Evolutionary conservation across 1,139 yeast genomes (phyloP).

Genomic region (Debaryomyces coudertii): DNA sequence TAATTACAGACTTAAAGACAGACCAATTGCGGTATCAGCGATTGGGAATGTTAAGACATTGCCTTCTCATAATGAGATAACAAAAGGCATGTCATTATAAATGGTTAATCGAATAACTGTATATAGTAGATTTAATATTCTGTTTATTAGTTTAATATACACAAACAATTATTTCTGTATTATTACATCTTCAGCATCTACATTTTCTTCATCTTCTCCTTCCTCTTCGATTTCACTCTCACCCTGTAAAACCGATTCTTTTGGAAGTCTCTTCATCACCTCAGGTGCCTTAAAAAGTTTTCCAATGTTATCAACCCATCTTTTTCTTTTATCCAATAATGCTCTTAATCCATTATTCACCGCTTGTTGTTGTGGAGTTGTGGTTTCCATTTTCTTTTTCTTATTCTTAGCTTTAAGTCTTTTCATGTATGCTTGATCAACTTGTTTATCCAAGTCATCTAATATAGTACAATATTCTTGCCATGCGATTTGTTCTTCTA

Average conservation of each 20-base stretch:
- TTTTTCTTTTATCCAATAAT: conserved; percentile 76
- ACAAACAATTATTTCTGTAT: conserved; percentile 16
- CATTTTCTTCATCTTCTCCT: conserved; percentile 50
- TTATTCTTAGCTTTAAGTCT: conserved; percentile 81
- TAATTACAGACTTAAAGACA: conserved; percentile 72
- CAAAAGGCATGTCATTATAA: conserved; percentile 37
- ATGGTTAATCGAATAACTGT: conserved; percentile 1
- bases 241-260: conserved; percentile 52
- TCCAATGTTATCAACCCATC: conserved; percentile 92
- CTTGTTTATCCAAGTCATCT: conserved; percentile 94
- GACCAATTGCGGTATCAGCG: conserved; percentile 88
- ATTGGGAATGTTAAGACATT: conserved; percentile 75
- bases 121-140: conserved; percentile 9
- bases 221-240: conserved; percentile 46
- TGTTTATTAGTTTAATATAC: conserved; percentile 10
- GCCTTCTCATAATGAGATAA: conserved; percentile 60
- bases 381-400: conserved; percentile 62
- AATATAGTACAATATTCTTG: conserved; percentile 89
- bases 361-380: conserved; percentile 50
- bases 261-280: conserved; percentile 77
- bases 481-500: conserved; percentile 93
- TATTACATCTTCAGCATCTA: conserved; percentile 32
- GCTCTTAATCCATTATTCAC: conserved; percentile 79
- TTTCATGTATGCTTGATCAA: conserved; percentile 90
- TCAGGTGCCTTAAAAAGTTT: conserved; percentile 72